Evolutionary conservation across 805 yeast species (phyloP).

Genomic region (Teunomyces barrocoloradensis): DNA sequence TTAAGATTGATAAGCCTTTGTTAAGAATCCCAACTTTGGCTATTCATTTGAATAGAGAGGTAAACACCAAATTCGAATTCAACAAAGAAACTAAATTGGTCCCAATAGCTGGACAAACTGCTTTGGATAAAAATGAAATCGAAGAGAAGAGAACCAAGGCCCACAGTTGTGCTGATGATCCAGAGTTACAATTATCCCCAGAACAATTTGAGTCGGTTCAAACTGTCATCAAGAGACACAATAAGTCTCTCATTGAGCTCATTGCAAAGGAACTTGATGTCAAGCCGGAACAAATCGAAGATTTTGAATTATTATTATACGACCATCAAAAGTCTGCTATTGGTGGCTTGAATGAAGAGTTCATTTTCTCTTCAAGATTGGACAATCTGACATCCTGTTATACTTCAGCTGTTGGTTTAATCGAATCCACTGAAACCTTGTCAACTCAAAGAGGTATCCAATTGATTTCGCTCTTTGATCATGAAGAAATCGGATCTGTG

Average conservation of each 20-base stretch:
- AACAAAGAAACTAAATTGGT: conserved; percentile 83
- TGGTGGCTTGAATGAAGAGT: conserved; percentile 90
- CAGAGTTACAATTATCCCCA: conserved; percentile 44
- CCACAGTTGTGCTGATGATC: conserved; percentile 49
- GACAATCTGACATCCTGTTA: conserved; percentile 89
- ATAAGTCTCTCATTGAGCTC: conserved; percentile 61
- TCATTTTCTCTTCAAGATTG: conserved; percentile 85
- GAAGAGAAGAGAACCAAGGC: conserved; percentile 9
- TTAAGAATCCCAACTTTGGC: conserved; percentile 93
- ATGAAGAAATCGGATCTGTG: conserved; percentile 91
- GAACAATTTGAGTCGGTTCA: conserved; percentile 65
- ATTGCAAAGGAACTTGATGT: conserved; percentile 66
- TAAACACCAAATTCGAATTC: conserved; percentile 76
- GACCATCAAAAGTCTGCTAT: conserved; percentile 81
- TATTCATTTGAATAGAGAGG: conserved; percentile 81
- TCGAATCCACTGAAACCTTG: conserved; percentile 49
- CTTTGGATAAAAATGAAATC: conserved; percentile 20
- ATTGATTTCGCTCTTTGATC: conserved; percentile 83
- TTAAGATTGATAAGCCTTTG: conserved; percentile 79
- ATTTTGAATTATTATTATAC: conserved; percentile 81
- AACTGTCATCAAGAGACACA: conserved; percentile 71
- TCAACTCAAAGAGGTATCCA: conserved; percentile 57
- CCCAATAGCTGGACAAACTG: conserved; percentile 74
- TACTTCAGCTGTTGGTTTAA: conserved; percentile 70
- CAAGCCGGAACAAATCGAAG: conserved; percentile 62